These are phyloP conservation scores for Penicillium paneum DNA, from an alignment of 2,329 filamentous ascomycete species.

Conservation along the genomic window DNA sequence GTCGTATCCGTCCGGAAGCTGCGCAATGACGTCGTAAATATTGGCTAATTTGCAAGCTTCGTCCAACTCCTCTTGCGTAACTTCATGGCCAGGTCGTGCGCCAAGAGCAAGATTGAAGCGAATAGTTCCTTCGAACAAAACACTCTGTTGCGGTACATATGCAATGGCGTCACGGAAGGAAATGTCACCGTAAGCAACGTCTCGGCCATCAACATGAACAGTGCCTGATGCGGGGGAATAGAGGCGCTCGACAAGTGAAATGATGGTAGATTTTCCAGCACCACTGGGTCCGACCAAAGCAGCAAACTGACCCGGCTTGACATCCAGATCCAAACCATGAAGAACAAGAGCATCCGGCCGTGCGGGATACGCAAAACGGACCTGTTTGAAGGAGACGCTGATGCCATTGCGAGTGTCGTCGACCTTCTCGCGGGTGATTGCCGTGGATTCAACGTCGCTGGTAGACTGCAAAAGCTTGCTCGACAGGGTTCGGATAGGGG, in stretches of 20 bases:
- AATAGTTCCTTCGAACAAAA: constrained; percentile 47
- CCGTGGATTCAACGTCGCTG: constrained; percentile 1
- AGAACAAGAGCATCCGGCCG: constrained; percentile 59
- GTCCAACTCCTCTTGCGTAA: constrained; percentile 59
- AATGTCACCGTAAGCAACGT: constrained; percentile 40
- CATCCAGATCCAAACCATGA: constrained; percentile 53
- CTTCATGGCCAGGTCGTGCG: constrained; percentile 51
- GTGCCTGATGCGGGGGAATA: constrained; percentile 51
- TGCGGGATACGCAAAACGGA: constrained; percentile 65
- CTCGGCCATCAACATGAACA: constrained; percentile 51
- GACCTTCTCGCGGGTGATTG: not conserved
- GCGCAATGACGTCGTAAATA: constrained; percentile 64
- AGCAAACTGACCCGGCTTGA: constrained; percentile 43
- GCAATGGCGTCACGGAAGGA: constrained; percentile 45
- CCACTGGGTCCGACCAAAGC: constrained; percentile 66
- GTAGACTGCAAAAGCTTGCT: not conserved
- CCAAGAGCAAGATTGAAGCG: constrained; percentile 46
- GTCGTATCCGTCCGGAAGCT: constrained; percentile 58
- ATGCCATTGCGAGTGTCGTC: constrained; percentile 28
- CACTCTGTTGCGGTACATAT: constrained; percentile 46
- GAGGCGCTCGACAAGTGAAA: constrained; percentile 55
- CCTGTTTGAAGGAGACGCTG: constrained; percentile 54
- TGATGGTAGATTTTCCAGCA: constrained; percentile 65
- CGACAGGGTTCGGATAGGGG: not conserved
- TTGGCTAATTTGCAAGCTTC: constrained; percentile 65